These are phyloP conservation scores for Vitis hybrid DNA, from an alignment of 177 flowering plant species.

Conservation along the genomic window DNA sequence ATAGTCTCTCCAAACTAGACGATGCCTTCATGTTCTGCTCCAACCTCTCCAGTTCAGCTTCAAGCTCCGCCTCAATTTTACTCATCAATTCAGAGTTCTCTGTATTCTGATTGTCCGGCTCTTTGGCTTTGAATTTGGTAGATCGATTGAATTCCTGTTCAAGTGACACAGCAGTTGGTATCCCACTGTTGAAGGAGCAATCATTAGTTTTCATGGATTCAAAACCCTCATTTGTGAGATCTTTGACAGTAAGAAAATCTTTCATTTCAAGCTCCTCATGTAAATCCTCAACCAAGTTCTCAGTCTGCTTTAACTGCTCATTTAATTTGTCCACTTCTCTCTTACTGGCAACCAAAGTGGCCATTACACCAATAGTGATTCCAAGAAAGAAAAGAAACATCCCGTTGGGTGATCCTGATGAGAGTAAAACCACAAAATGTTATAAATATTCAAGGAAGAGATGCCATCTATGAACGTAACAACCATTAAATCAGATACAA, in stretches of 20 bases:
- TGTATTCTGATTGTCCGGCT: constrained; percentile 17
- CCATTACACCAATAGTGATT: constrained; percentile 51
- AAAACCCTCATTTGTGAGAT: constrained; percentile 39
- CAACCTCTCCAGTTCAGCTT: constrained; percentile 75
- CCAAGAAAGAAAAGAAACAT: constrained; percentile 53
- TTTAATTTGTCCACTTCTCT: constrained; percentile 55
- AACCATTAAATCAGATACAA: not conserved
- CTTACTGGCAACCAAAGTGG: constrained; percentile 37
- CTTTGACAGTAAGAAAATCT: constrained; percentile 66
- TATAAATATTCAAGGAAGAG: no score
- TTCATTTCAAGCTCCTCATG: constrained; percentile 90
- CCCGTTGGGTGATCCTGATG: constrained; percentile 41
- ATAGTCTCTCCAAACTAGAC: constrained; percentile 33
- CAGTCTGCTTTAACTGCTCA: constrained; percentile 51
- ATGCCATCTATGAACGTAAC: not conserved
- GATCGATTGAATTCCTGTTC: constrained; percentile 18
- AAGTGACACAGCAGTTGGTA: constrained; percentile 16
- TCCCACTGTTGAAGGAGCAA: constrained; percentile 3
- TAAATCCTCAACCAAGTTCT: constrained; percentile 72
- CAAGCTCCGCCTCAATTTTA: constrained; percentile 82
- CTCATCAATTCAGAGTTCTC: constrained; percentile 41
- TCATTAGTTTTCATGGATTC: constrained; percentile 27
- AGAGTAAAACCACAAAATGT: no score
- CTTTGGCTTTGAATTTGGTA: constrained; percentile 8
- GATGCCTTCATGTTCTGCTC: constrained; percentile 50